Base-by-base conservation (phyloP, 1,139 yeast species). In the Sugiyamaella pinicola region DNA sequence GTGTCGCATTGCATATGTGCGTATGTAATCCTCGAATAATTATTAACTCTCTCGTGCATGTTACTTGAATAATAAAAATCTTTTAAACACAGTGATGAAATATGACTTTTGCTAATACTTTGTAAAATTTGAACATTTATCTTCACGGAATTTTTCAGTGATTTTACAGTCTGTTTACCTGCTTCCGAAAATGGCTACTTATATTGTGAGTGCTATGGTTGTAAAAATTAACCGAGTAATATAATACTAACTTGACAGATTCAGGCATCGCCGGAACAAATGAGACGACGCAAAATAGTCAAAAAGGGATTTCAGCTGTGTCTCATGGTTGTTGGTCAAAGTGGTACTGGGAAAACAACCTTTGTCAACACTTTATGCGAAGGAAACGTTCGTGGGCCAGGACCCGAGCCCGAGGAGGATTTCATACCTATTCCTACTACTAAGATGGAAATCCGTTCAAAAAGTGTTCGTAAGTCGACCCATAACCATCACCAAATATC, bases 281-380 rank as follows among this genome's bases (percentile, higher is more conserved):
- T 75, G 78, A 70, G 85, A 64, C 80, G 85, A 63, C 81, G 80
- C 64, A 87, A 87, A 68, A 95, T 88, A 65, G 84, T 86, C 62
- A 87, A 85, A 66, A 85, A 89, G 64, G 96, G 96, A 31, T 81
- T 89, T 67, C 85, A 87, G 62, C 88, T 90, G 67, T 83, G 88
- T 39, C 67, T 90, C 50, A 79, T 90, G 84, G 81, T 88, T 10
- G 83, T 85, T 29, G 97, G 97, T 4, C 75, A 78, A 9, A 74
- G 84, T 10, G 96, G 96, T 2, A 76, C 85, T 0, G 97, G 97
- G 3, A 88, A 90, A 67, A 80, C 95, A 2, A 83, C 95, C 0
- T 88, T 90, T 63, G 76, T 89, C 57, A 88, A 89, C 70, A 82
- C 95, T 48, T 73, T 91, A 51, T 91, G 98, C 73, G 96, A 96